These are phyloP conservation scores for Globisporangium abappressorium DNA, from an alignment of 352 stramenopile genomes.

Conservation along the genomic window DNA sequence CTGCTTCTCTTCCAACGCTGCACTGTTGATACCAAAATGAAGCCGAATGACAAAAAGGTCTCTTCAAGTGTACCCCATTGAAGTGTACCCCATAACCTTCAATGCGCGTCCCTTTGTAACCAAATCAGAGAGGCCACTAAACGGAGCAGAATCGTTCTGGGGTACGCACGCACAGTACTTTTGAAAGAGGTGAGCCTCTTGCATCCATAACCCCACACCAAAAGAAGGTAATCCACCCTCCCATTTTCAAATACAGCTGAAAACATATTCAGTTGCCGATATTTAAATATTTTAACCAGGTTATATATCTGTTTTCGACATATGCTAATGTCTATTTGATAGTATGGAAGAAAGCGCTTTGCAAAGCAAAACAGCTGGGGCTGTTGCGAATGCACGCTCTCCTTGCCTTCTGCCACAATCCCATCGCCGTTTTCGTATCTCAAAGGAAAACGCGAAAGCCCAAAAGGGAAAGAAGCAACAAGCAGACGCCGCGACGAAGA, in stretches of 20 bases:
- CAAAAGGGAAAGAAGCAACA: neutral
- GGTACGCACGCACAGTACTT: slow-evolving; percentile 1
- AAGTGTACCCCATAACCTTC: neutral
- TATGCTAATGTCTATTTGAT: neutral
- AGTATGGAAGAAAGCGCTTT: neutral
- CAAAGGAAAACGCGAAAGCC: neutral
- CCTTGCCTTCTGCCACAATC: slow-evolving; percentile 1
- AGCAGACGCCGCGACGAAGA: neutral
- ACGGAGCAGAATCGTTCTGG: neutral
- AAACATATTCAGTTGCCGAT: neutral
- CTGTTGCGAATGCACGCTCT: neutral
- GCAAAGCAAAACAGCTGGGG: neutral
- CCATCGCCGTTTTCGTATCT: neutral
- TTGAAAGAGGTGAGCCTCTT: neutral
- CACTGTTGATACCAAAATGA: neutral
- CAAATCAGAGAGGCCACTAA: slow-evolving; percentile 1
- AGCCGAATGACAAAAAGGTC: neutral
- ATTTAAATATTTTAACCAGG: neutral
- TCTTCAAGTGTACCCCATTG: slow-evolving; percentile 6
- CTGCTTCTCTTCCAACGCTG: neutral
- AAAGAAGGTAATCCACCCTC: neutral
- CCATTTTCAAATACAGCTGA: neutral
- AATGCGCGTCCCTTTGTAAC: neutral
- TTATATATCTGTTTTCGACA: neutral
- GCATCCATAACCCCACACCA: neutral